Conservation (phyloP, 2,329 filamentous ascomycete genomes). For the Mariannaea elegans region DNA sequence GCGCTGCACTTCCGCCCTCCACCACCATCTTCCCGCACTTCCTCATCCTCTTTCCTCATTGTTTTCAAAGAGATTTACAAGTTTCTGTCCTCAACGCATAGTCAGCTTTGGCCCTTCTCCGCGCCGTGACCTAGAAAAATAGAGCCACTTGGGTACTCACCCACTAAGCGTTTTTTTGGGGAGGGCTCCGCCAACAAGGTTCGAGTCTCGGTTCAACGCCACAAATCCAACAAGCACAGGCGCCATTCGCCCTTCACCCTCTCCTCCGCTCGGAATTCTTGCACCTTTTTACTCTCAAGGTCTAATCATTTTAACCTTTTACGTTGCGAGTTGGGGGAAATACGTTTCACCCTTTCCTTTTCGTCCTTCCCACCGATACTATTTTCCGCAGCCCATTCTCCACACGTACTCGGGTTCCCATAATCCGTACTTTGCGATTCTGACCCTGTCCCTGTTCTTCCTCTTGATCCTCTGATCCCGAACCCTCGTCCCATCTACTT, state of each 20-base stretch:
- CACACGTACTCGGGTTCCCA: slow-evolving; percentile 11
- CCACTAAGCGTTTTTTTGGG: slow-evolving; percentile 33
- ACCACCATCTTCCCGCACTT: slow-evolving; percentile 9
- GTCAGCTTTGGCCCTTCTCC: slow-evolving; percentile 14
- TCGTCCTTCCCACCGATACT: not conserved
- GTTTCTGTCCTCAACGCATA: slow-evolving; percentile 12
- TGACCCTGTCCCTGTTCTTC: not conserved
- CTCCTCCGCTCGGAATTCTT: slow-evolving; percentile 19
- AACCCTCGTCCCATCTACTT: slow-evolving; percentile 8
- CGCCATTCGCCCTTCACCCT: slow-evolving; percentile 13
- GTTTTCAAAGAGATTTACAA: too few relatives aligned
- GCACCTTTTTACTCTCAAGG: slow-evolving; percentile 1
- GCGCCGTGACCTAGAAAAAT: slow-evolving; percentile 21
- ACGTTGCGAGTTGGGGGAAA: not conserved
- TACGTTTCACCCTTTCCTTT: slow-evolving; percentile 11
- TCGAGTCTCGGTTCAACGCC: slow-evolving; percentile 39
- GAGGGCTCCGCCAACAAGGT: slow-evolving; percentile 34
- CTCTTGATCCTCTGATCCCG: not conserved
- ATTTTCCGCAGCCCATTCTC: slow-evolving; percentile 6
- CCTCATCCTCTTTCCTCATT: slow-evolving; percentile 7
- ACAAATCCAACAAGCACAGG: slow-evolving; percentile 36
- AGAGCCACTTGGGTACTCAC: slow-evolving; percentile 2
- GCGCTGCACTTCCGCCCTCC: not conserved
- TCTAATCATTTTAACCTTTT: not conserved
- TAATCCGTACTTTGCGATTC: slow-evolving; percentile 19